Conservation (phyloP, 352 stramenopile species). For the Phytophthora pini region DNA sequence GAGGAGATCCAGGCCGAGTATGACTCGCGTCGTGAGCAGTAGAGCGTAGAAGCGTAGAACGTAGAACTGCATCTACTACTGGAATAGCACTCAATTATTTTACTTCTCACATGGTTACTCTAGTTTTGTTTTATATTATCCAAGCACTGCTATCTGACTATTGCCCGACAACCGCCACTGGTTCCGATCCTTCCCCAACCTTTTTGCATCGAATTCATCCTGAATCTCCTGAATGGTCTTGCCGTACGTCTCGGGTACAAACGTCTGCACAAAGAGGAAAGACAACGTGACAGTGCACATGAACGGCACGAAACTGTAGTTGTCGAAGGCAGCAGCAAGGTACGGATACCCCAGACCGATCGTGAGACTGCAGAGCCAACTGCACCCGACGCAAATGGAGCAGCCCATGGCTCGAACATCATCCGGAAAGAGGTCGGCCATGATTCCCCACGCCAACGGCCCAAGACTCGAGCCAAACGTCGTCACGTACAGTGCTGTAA, state of each 20-base stretch:
- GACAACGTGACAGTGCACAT: slow-evolving; percentile 51
- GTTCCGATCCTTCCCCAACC: slow-evolving; percentile 10
- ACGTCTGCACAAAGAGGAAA: slow-evolving; percentile 47
- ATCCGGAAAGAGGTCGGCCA: slow-evolving; percentile 64
- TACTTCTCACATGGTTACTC: slow-evolving; percentile 13
- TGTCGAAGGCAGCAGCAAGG: slow-evolving; percentile 45
- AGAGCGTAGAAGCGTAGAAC: background rate
- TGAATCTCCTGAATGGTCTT: slow-evolving; percentile 77
- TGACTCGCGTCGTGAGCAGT: slow-evolving; percentile 33
- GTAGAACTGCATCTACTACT: background rate
- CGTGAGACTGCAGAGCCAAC: slow-evolving; percentile 57
- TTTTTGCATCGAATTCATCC: slow-evolving; percentile 37
- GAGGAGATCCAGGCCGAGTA: slow-evolving; percentile 58
- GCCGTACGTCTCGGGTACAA: slow-evolving; percentile 67
- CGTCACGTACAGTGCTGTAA: slow-evolving; percentile 57
- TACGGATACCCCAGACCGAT: slow-evolving; percentile 67
- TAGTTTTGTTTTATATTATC: slow-evolving; percentile 25
- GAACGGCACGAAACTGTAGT: slow-evolving; percentile 65
- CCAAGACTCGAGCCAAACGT: slow-evolving; percentile 57
- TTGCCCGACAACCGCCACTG: slow-evolving; percentile 24
- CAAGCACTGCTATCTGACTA: slow-evolving; percentile 34
- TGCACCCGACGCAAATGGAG: slow-evolving; percentile 57
- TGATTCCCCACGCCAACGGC: slow-evolving; percentile 60
- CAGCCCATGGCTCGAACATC: slow-evolving; percentile 53
- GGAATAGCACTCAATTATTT: slow-evolving; percentile 5